Percentiles rank a stretch among this genome's conserved stretches.
phyloP scores from a whole-genome alignment of 2,329 filamentous ascomycete genomes.

The Sordariomycetes sp. region DNA sequence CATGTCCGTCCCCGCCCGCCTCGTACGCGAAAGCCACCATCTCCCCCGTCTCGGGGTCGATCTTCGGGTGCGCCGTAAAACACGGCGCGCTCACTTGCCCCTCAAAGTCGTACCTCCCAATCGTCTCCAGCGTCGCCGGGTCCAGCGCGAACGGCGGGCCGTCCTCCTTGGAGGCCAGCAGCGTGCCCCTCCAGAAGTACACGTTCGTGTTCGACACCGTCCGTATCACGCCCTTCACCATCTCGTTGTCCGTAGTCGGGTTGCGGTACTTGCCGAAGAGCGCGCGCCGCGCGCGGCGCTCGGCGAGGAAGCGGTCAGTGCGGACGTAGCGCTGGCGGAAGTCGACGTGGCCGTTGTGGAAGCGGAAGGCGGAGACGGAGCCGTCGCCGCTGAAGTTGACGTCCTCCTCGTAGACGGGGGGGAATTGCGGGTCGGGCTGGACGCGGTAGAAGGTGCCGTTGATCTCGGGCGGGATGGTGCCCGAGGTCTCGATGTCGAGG shows the following conservation, averaged over 20 bases:
- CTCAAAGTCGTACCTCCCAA: constrained; percentile 39
- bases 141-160: constrained; percentile 40
- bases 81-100: constrained; percentile 34
- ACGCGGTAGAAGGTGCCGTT: constrained; percentile 36
- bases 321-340: constrained; percentile 23
- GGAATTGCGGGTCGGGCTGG: constrained; percentile 41
- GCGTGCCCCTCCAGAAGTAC: constrained; percentile 43
- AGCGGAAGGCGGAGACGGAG: constrained; percentile 21
- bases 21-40: constrained; percentile 42
- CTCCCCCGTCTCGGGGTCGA: constrained; percentile 38
- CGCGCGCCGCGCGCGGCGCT: constrained; percentile 19
- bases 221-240: constrained; percentile 41
- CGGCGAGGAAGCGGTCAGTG: constrained; percentile 25
- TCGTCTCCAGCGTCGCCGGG: constrained; percentile 34
- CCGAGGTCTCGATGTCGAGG: constrained; percentile 26
- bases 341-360: constrained; percentile 17
- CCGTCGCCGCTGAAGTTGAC: constrained; percentile 24
- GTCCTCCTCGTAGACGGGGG: constrained; percentile 43
- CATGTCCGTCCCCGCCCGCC: constrained; percentile 28
- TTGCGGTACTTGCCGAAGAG: constrained; percentile 34
- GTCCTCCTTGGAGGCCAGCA: constrained; percentile 46
- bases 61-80: constrained; percentile 41
- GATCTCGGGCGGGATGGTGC: constrained; percentile 30
- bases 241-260: constrained; percentile 43
- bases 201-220: constrained; percentile 51